Base-by-base conservation (phyloP, 345 rosid genomes). In the Rhizophora mangle region DNA sequence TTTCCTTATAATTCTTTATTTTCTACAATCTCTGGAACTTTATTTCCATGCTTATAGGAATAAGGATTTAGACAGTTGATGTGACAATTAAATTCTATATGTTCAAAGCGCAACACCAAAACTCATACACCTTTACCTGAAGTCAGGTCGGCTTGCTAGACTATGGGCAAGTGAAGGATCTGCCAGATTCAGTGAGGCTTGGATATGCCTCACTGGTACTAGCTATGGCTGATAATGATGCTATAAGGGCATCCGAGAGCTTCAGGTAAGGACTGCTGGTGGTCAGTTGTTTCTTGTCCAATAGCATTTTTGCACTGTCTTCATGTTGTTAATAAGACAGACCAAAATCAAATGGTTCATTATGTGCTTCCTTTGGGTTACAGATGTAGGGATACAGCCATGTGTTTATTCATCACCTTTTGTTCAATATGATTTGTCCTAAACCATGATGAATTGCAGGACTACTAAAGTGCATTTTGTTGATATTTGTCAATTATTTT, bases 101-200 rank as follows among this genome's bases (percentile, higher is more conserved):
- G 65, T 62, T 63, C n/a, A 27, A 34, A 52, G 24, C 43, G 64
- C 29, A 55, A 69, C 64, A 64, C 61, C 52, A 62, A 21, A 76
- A 26, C 51, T 78, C 74, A 52, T 43, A 43, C 49, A 63, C 71
- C 80, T 83, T 63, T 43, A 47, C 16, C 18, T 60, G 2, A 83
- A 70, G 47, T 61, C 74, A 94, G 98, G 98, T 94, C 74, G 97
- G 91, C 27, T 76, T 94, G 83, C 77, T 95, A 67, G 97, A 95
- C 80, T 95, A 90, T 76, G 97, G 97, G 55, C 99, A 92, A 86
- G 99, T 88, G 77, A 95, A 95, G 86, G 98, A 95, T 83, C 96
- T 95, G 39, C 91, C 96, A 31, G 82, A 92, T 46, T 76, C 82
- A 36, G 74, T 92, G 81, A 83, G 94, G 85, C 90, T 90, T 76